Base-by-base conservation (phyloP, 306 rosid species). In the Abrus precatorius region DNA sequence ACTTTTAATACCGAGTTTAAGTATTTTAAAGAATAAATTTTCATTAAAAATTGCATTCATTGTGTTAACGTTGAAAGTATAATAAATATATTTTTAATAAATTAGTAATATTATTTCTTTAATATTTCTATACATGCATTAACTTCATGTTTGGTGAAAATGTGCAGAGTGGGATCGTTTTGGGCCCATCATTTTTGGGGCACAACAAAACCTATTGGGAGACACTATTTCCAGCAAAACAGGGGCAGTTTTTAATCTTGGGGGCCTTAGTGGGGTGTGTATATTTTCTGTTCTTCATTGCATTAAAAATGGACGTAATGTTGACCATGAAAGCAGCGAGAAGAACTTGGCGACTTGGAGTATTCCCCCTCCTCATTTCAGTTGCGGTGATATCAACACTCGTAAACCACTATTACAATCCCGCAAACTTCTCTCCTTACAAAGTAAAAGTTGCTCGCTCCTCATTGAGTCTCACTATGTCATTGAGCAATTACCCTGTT, bases 111-210 rank as follows among this genome's bases (percentile, higher is more conserved):
- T 20, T 20, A 20, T 20, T 20, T 20, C 20, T 20, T 20, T 20
- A 20, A 20, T 20, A 20, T 20, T 20, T 20, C 20, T 20, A 20
- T 20, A 36, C 4, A 36, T 36, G 40, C 40, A 36, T 36, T 36
- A 36, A 36, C 2, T 36, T 36, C 3, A 33, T 63, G 32, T 20
- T 50, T 38, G 34, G 65, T 32, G 61, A 11, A 20, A 36, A 60
- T 74, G 59, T 71, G 56, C 86, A 88, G 91, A 80, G 68, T 13
- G 91, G 91, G 33, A 73, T 88, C 54, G 0, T 85, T 62, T 30
- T 85, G 54, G 91, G 91, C 3, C 91, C 91, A 0, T 53, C 89
- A n/a, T 2, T 63, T 69, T 9, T 85, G 13, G 89, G 87, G 66
- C 47, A 12, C 0, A 27, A 2, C 43, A 7, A 9, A 33, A 1